Base-by-base conservation (phyloP, 495 filamentous ascomycete genomes). In the Geoglossum glabrum region DNA sequence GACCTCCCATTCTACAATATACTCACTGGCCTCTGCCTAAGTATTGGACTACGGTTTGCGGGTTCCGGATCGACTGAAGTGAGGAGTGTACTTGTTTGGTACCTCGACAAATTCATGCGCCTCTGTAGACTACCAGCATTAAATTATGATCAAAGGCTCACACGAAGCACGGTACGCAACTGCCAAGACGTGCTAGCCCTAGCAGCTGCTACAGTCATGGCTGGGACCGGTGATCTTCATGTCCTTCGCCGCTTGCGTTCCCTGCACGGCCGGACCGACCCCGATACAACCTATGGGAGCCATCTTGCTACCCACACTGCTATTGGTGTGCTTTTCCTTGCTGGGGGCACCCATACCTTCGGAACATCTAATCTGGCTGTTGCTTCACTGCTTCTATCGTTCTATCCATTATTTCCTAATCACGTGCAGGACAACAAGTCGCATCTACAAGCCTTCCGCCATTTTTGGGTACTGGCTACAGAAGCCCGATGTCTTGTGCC, bases 1-100 rank as follows among this genome's bases (percentile, higher is more conserved):
- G 85, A 95, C 60, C 76, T 99, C 63, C 86, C 93, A 0, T 90
- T 95, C 67, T 90, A 86, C 71, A 93, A 95, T 60, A 95, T 97
- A 47, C 63, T 94, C 36, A 83, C 86, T 1, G 92, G 93, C 5
- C 75, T 99, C 23, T 92, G 89, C 61, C 87, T 93, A 64, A 77
- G 83, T 3, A 75, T 99, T 50, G 84, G 84, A 2, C 75, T 99
- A 50, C 83, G 85, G 34, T 92, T 82, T 70, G 86, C 92, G 17
- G 92, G 92, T n/a, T 92, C 83, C 7, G 86, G 83, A 1, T 74
- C 84, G 51, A 54, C 71, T 8, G 69, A 73, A 34, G 86, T 88
- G 13, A 80, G 87, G 46, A 86, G 95, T 67, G 71, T 96, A 25
- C 71, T 99, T 10, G 70, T 95, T 49, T 79, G 77, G 60, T 95